phyloP scores from a whole-genome alignment of 2,329 filamentous ascomycete species.

The Paecilomyces sp. region DNA sequence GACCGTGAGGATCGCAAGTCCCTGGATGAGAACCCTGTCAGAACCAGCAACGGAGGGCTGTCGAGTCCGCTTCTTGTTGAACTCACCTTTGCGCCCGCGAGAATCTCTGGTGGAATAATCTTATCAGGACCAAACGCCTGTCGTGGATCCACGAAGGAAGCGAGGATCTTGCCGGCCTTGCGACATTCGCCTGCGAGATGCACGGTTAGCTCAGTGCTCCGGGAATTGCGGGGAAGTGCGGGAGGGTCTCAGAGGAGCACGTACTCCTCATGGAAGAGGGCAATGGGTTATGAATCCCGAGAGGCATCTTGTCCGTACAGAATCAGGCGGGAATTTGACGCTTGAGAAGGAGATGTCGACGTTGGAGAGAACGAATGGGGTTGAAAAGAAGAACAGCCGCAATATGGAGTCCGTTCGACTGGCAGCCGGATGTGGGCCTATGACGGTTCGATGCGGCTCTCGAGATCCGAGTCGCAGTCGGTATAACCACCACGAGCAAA shows the following conservation, averaged over 20 bases:
- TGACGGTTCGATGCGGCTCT: background rate
- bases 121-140: constrained; percentile 95
- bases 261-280: constrained; percentile 43
- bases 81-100: constrained; percentile 80
- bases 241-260: constrained; percentile 15
- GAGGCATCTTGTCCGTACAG: constrained; percentile 27
- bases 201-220: constrained; percentile 21
- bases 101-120: constrained; percentile 83
- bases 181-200: constrained; percentile 75
- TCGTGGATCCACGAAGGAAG: constrained; percentile 87
- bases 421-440: background rate
- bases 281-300: constrained; percentile 41
- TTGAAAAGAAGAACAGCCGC: background rate
- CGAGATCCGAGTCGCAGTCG: background rate
- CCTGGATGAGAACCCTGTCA: constrained; percentile 21
- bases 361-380: constrained; percentile 1
- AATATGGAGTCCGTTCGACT: background rate
- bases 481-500: background rate
- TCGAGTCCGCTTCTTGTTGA: background rate
- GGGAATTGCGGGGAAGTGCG: constrained; percentile 25
- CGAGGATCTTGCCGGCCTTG: constrained; percentile 92
- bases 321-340: background rate
- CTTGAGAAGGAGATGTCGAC: constrained; percentile 3
- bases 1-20: constrained; percentile 43
- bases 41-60: constrained; percentile 6